A percentile compares a stretch with the other conserved stretches of the same genome.
Evolutionary conservation across 2,329 filamentous ascomycete genomes (phyloP).

Genomic region (Fusarium miscanthi): DNA sequence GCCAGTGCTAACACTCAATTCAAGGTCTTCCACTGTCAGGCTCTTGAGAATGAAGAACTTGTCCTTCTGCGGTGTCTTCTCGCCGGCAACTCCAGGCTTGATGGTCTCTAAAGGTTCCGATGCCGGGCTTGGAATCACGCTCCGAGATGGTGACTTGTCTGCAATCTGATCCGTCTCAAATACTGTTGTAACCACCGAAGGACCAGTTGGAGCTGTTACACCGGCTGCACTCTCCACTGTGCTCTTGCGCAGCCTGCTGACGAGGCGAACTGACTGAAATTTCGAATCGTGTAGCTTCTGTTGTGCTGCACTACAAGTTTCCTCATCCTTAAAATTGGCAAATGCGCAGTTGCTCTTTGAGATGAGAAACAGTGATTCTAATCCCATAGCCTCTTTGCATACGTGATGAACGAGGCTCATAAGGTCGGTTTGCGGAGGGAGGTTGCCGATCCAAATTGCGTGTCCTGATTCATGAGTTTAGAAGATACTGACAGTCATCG

Average conservation of each 20-base stretch:
- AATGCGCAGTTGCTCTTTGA: constrained; percentile 98
- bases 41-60: constrained; percentile 95
- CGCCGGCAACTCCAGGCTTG: constrained; percentile 6
- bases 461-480: constrained; percentile 65
- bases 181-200: constrained; percentile 56
- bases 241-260: constrained; percentile 80
- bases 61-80: constrained; percentile 61
- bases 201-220: constrained; percentile 65
- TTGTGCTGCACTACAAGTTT: constrained; percentile 79
- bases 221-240: constrained; percentile 59
- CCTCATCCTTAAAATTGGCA: constrained; percentile 90
- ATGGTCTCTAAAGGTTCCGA: not conserved
- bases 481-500: constrained; percentile 14
- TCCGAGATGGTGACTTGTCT: constrained; percentile 14
- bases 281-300: constrained; percentile 89
- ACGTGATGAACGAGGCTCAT: constrained; percentile 92
- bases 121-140: constrained; percentile 3
- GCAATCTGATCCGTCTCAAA: constrained; percentile 20
- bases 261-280: constrained; percentile 86
- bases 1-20: constrained; percentile 85
- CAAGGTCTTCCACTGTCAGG: constrained; percentile 88
- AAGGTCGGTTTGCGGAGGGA: constrained; percentile 84
- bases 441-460: constrained; percentile 95
- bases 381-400: constrained; percentile 78
- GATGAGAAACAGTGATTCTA: constrained; percentile 93